Evolutionary conservation across 1,139 yeast genomes (phyloP).

Genomic region (Yamadazyma diospyri): DNA sequence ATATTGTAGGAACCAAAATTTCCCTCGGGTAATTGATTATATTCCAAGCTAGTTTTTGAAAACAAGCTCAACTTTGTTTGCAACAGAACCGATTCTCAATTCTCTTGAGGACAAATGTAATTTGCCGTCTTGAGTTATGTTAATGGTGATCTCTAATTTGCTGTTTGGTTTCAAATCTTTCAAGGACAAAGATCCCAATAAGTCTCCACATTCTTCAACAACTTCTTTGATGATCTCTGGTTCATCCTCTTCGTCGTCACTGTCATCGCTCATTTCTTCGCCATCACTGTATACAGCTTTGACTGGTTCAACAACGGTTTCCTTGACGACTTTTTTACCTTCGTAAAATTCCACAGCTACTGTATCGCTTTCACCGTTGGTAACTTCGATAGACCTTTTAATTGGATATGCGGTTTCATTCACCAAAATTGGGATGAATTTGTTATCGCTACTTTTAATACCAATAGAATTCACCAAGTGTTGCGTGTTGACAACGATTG

Average conservation of each 20-base stretch:
- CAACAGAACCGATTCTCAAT: constrained; percentile 61
- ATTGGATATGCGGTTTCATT: constrained; percentile 92
- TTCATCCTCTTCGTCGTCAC: constrained; percentile 45
- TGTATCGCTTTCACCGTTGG: constrained; percentile 58
- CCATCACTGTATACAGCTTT: constrained; percentile 33
- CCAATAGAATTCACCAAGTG: constrained; percentile 87
- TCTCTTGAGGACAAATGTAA: constrained; percentile 84
- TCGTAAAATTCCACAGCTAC: constrained; percentile 75
- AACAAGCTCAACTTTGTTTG: constrained; percentile 48
- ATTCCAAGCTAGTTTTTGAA: constrained; percentile 11
- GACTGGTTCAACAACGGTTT: constrained; percentile 68
- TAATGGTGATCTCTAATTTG: constrained; percentile 74
- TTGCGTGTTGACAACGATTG: constrained; percentile 85
- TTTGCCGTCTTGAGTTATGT: constrained; percentile 80
- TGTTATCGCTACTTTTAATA: constrained; percentile 68
- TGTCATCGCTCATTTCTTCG: constrained; percentile 26
- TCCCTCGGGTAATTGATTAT: no score
- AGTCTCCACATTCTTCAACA: constrained; percentile 68
- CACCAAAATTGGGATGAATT: constrained; percentile 70
- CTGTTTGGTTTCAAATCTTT: constrained; percentile 68
- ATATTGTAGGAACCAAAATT: no score
- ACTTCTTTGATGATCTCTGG: constrained; percentile 76
- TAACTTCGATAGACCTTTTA: constrained; percentile 67
- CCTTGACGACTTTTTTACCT: constrained; percentile 78
- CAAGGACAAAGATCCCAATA: constrained; percentile 76